Evolutionary conservation across 164 flowering plant species (phyloP), one percentile per base, ranked within the genome.

Genomic region (Pachysandra terminalis): DNA sequence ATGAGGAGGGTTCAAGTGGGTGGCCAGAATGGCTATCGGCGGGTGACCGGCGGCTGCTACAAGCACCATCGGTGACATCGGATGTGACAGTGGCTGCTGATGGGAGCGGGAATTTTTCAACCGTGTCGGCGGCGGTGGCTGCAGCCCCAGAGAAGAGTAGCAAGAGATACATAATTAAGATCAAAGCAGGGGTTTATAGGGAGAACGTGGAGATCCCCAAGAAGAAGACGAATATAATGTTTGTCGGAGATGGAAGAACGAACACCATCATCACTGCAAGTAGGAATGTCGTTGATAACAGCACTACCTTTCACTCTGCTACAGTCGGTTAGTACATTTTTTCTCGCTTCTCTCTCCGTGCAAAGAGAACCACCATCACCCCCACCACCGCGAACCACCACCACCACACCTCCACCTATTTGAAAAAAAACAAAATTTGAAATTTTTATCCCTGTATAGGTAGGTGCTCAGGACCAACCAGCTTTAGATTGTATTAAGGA

Each of bases 1-100:
- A 60, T 14, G 64, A 15, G 82, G 68, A 32, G 7, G 5, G 7
- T n/a, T n/a, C n/a, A 7, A 7, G 7, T 32, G 5, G 37, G 52
- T 90, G 88, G 80, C 97, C 96, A 21, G 62, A 71, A 66, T 95
- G 97, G 98, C 63, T 94, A 75, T 86, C 92, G 3, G 84, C 73
- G 0, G 93, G 82, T 0, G 97, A 91, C 52, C 71, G 96, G 73
- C 53, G 80, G 76, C 72, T 89, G 63, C 68, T 92, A 75, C 93
- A 90, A 77, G 67, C 87, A 15, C 40, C 83, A 0, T 0, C 84
- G 3, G 84, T 85, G 75, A 79, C 75, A 17, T 79, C 96, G 0
- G 64, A 90, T 74, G 88, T 77, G 67, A 86, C 82, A 22, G 98
- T 91, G 73, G 96, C 97, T 21, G 94, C 92, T 0, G 99, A 90